Evolutionary conservation across 331 rosid species (phyloP), one percentile per base, ranked within the genome.

Genomic region (Erythrophleum ivorense): DNA sequence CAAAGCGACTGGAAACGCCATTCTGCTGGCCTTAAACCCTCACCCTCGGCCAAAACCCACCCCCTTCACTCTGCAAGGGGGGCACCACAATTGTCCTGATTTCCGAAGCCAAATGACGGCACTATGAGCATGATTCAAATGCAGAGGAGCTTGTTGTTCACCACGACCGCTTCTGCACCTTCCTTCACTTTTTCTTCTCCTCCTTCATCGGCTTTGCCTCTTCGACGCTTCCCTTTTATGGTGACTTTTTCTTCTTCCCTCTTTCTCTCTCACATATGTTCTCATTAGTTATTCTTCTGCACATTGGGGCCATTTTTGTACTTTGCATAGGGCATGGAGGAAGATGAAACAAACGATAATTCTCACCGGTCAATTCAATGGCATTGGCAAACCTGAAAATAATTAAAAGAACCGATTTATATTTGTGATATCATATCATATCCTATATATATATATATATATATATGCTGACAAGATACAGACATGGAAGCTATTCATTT

Each of bases 51-150:
- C 18, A n/a, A 21, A 69, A 69, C 41, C 40, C 16, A 43, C 36
- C 55, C 40, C 11, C 6, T 18, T 43, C n/a, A 11, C 36, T 29
- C 36, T 68, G 38, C 73, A 19, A 19, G 34, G 0, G n/a, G n/a
- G 1, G 52, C 53, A 9, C 6, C 72, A 38, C 16, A 3, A 13
- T 41, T 53, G 11, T 67, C 53, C 5, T 2, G 0, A 69, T 8
- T 13, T 21, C 21, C 57, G n/a, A 18, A 45, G 57, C 55, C 55
- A 11, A 76, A 88, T 89, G 91, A 85, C 63, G 55, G 15, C 57
- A 73, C 53, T 3, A 60, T 76, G 84, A 83, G 82, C 6, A 91
- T 95, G 97, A 85, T 92, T 77, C 89, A 84, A 52, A 73, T 91
- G 38, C 94, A 87, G 36, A 83, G 88, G 83, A 88, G 88, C 81